These are phyloP conservation scores for Terfezia boudieri DNA, from an alignment of 495 filamentous ascomycete species.

Conservation along the genomic window DNA sequence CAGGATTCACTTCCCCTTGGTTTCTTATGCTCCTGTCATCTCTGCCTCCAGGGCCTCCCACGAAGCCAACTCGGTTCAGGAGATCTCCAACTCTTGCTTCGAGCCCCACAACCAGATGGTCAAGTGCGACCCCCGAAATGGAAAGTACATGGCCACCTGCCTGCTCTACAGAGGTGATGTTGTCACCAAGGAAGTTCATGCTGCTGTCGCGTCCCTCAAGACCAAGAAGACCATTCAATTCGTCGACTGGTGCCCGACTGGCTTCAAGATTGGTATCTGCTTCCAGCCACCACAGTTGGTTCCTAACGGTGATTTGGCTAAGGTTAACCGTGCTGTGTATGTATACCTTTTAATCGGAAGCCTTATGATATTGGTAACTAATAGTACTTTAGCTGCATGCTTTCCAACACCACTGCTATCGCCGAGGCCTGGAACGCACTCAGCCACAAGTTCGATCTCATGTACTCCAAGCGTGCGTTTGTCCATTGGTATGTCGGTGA, in stretches of 20 bases:
- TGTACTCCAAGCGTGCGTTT: constrained; percentile 90
- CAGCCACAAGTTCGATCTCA: constrained; percentile 87
- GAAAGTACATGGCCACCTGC: constrained; percentile 88
- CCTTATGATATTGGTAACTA: constrained; percentile 1
- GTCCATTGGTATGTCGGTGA: constrained; percentile 93
- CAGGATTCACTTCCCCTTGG: constrained; percentile 77
- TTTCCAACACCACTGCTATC: constrained; percentile 81
- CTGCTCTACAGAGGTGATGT: constrained; percentile 79
- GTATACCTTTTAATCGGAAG: not conserved
- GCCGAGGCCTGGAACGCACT: constrained; percentile 76
- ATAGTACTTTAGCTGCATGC: constrained; percentile 35
- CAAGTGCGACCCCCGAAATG: constrained; percentile 73
- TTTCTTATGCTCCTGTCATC: constrained; percentile 74
- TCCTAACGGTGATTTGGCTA: constrained; percentile 56
- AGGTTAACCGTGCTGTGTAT: constrained; percentile 59
- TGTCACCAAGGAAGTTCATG: constrained; percentile 62
- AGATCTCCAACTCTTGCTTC: constrained; percentile 49
- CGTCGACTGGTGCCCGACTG: constrained; percentile 90
- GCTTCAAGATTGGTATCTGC: constrained; percentile 89
- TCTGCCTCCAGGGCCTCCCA: constrained; percentile 61
- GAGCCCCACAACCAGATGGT: constrained; percentile 96
- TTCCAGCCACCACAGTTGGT: constrained; percentile 68
- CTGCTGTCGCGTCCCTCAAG: constrained; percentile 61
- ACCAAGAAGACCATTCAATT: constrained; percentile 75
- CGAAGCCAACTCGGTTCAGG: constrained; percentile 48